Evolutionary conservation across 2,329 filamentous ascomycete species (phyloP).

Genomic region (Penicillium sp.): DNA sequence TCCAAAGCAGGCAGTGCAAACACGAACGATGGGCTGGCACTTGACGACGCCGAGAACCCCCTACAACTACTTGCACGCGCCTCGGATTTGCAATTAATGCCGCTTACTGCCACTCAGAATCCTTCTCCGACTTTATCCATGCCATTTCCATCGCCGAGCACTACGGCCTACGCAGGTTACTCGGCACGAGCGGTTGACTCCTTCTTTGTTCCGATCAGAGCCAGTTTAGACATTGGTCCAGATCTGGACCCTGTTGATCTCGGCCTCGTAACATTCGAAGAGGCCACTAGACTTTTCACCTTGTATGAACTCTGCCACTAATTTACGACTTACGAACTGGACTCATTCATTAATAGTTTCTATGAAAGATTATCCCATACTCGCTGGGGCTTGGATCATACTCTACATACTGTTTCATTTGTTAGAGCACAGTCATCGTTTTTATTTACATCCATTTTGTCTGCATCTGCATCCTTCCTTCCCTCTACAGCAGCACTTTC

Average conservation of each 20-base stretch:
- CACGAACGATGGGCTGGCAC: slow-evolving; percentile 52
- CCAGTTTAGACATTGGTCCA: slow-evolving; percentile 59
- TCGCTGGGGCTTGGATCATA: slow-evolving; percentile 67
- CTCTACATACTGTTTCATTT: slow-evolving; percentile 62
- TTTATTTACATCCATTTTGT: slow-evolving; percentile 67
- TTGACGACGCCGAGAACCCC: slow-evolving; percentile 72
- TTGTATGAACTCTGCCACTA: slow-evolving; percentile 49
- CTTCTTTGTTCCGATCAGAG: slow-evolving; percentile 64
- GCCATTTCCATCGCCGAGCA: slow-evolving; percentile 40
- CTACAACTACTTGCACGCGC: slow-evolving; percentile 69
- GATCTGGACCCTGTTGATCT: slow-evolving; percentile 67
- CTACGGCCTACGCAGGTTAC: slow-evolving; percentile 10
- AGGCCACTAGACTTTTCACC: slow-evolving; percentile 60
- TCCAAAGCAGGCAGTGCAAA: slow-evolving; percentile 21
- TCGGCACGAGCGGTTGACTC: slow-evolving; percentile 44
- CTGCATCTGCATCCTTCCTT: slow-evolving; percentile 64
- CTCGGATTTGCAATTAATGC: slow-evolving; percentile 62
- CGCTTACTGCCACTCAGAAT: slow-evolving; percentile 20
- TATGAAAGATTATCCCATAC: slow-evolving; percentile 68
- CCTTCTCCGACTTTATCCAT: slow-evolving; percentile 23
- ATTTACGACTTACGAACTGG: not conserved
- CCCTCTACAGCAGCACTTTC: slow-evolving; percentile 61
- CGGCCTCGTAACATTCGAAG: slow-evolving; percentile 62
- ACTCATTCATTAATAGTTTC: slow-evolving; percentile 47
- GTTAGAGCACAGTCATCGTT: slow-evolving; percentile 66